Percentiles rank a stretch among this genome's conserved stretches.
Conservation (phyloP, 2,329 filamentous ascomycete species). For the Aspergillus texensis region DNA sequence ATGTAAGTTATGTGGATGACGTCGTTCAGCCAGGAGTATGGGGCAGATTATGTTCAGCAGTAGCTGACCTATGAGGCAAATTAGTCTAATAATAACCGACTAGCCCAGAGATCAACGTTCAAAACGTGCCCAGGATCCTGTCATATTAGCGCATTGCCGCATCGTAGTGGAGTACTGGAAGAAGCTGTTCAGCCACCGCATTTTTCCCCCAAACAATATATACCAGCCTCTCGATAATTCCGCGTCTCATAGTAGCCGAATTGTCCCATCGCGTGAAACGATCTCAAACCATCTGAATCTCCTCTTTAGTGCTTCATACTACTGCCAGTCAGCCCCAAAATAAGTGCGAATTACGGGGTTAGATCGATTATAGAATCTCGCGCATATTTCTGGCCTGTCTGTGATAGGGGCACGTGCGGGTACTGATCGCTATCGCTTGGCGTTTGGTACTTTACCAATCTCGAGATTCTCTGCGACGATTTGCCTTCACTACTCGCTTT, state of each 20-base stretch:
- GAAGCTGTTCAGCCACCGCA: constrained; percentile 38
- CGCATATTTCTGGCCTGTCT: constrained; percentile 6
- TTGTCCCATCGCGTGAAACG: neutral
- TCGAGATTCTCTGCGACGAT: neutral
- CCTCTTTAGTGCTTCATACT: neutral
- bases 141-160: constrained; percentile 10
- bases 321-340: constrained; percentile 2
- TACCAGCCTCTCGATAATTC: constrained; percentile 26
- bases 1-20: neutral
- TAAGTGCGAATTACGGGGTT: neutral
- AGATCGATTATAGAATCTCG: neutral
- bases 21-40: neutral
- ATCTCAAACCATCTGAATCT: constrained; percentile 2
- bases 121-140: neutral
- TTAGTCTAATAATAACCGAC: constrained; percentile 13
- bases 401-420: constrained; percentile 22
- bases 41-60: neutral
- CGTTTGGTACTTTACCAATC: constrained; percentile 7
- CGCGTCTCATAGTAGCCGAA: neutral
- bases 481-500: neutral
- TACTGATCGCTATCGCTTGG: constrained; percentile 22
- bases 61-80: constrained; percentile 11
- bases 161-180: constrained; percentile 24
- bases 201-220: constrained; percentile 24
- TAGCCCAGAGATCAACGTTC: constrained; percentile 1